Evolutionary conservation across 2,329 filamentous ascomycete genomes (phyloP).

Genomic region (Hypoxylon sp.): DNA sequence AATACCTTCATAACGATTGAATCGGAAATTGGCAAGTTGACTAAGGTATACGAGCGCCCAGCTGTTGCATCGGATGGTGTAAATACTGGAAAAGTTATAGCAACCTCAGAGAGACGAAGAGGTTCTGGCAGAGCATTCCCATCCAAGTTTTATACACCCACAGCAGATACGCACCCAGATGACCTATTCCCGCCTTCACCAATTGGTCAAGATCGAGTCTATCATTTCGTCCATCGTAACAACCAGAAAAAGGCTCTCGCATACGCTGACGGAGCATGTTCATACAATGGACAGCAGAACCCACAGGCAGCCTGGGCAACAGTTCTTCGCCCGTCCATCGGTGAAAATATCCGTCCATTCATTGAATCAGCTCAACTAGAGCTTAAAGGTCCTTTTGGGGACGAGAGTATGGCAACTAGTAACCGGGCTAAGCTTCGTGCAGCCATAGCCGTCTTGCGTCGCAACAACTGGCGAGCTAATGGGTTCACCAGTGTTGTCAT

Average conservation of each 20-base stretch:
- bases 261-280: constrained; percentile 64
- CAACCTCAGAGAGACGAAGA: constrained; percentile 8
- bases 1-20: constrained; percentile 11
- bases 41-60: constrained; percentile 10
- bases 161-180: background rate
- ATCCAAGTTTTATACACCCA: background rate
- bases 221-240: constrained; percentile 49
- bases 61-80: constrained; percentile 20
- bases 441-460: constrained; percentile 65
- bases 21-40: constrained; percentile 6
- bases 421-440: constrained; percentile 71
- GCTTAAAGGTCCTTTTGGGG: constrained; percentile 59
- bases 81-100: constrained; percentile 12
- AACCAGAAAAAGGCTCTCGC: constrained; percentile 57
- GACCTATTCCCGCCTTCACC: constrained; percentile 1
- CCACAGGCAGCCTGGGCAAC: constrained; percentile 61
- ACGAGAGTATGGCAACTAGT: constrained; percentile 59
- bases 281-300: constrained; percentile 58
- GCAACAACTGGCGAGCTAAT: constrained; percentile 58
- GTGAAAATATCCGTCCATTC: constrained; percentile 22
- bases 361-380: constrained; percentile 58
- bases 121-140: constrained; percentile 8
- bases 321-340: constrained; percentile 46
- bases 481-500: constrained; percentile 12
- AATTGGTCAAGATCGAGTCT: constrained; percentile 5